Conservation (phyloP, 352 stramenopile genomes). For the Pythium apleroticum region DNA sequence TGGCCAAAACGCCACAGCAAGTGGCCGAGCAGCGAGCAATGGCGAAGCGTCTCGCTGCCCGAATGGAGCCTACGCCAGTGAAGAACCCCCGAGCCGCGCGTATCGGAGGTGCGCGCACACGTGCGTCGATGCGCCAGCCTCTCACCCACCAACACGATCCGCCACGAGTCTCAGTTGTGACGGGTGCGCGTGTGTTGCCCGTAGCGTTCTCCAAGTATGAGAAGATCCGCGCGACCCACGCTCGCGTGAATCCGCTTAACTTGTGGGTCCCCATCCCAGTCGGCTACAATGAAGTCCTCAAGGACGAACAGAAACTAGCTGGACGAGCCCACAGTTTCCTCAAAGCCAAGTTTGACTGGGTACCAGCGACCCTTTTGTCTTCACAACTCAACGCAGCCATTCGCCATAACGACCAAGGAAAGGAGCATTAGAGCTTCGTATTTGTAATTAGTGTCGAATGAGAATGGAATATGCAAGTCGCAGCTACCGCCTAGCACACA, state of each 20-base stretch:
- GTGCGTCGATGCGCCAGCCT: slow-evolving; percentile 36
- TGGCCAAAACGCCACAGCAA: slow-evolving; percentile 26
- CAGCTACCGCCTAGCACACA: slow-evolving; percentile 18
- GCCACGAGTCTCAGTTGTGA: slow-evolving; percentile 31
- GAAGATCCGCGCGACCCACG: slow-evolving; percentile 38
- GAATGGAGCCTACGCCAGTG: slow-evolving; percentile 17
- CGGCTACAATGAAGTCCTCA: slow-evolving; percentile 11
- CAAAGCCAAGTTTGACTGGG: slow-evolving; percentile 53
- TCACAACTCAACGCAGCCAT: not conserved
- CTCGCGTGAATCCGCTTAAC: slow-evolving; percentile 52
- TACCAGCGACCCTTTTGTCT: slow-evolving; percentile 45
- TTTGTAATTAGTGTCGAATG: not conserved
- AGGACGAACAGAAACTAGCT: not conserved
- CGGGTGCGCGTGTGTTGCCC: slow-evolving; percentile 37
- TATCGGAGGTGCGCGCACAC: slow-evolving; percentile 16
- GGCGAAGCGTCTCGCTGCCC: slow-evolving; percentile 31
- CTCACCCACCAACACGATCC: slow-evolving; percentile 32
- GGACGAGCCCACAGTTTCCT: slow-evolving; percentile 19
- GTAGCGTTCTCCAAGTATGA: slow-evolving; percentile 52
- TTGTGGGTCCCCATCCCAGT: slow-evolving; percentile 66
- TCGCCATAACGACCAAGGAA: not conserved
- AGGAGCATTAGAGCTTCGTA: not conserved
- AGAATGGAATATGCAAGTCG: too few relatives aligned
- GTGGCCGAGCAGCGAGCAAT: slow-evolving; percentile 21
- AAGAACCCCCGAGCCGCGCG: slow-evolving; percentile 1